Evolutionary conservation across 192 early-diverging fungal genomes (phyloP), one percentile per base, ranked within the genome.

Genomic region (Kickxella alabastrina): DNA sequence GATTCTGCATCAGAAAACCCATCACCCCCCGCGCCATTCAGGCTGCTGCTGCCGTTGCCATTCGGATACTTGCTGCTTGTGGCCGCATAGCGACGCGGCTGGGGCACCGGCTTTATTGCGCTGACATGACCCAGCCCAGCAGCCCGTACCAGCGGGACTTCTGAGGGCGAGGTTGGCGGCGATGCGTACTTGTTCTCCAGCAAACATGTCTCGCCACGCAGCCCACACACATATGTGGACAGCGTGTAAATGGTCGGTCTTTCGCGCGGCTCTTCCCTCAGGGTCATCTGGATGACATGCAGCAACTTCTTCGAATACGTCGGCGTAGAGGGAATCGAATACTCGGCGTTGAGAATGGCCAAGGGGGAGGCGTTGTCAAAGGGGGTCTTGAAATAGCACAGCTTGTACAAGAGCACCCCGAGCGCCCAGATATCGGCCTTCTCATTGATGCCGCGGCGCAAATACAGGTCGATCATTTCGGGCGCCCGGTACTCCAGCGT

Each of bases 401-500:
- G 79, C 65, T 98, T 98, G 78, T 94, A 98, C 17, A 98, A 62
- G 22, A 98, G 74, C 29, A 98, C 90, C 15, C 95, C 95, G 32
- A 98, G 76, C 6, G 95, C 93, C 91, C 80, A 83, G 27, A 80
- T 80, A 43, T 84, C 81, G 23, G 90, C 84, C 60, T 95, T 93
- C 56, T 94, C 92, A 52, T 82, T 86, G 25, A 98, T 68, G 2
- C 90, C 91, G 25, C 72, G 63, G 31, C 81, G 85, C 74, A 87
- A 79, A 62, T 94, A 96, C 45, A 98, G 58, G 78, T 98, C 93
- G 53, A 92, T 79, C 83, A 98, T 86, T 65, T 98, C 95, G 3
- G 95, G 95, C 2, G 95, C 85, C 13, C 95, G 80, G 74, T 98
- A 98, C 65, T 98, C 92, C 18, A 94, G 62, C 17, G 95, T 98